These are phyloP conservation scores for Cutaneotrichosporon sp. DNA, from an alignment of 1,284 basidiomycete genomes.

Conservation along the genomic window DNA sequence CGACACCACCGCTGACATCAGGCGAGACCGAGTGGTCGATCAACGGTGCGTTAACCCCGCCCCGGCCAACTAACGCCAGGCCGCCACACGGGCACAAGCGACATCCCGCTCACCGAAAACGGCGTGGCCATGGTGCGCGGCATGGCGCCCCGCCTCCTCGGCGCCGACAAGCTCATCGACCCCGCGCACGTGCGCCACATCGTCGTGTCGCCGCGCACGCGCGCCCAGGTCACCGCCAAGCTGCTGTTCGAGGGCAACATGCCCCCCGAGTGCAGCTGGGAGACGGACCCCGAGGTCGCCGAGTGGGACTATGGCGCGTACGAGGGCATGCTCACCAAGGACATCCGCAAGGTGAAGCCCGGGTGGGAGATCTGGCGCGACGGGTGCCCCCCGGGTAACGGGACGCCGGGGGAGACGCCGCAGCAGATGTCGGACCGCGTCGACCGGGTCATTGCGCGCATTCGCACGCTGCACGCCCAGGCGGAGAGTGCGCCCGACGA, in stretches of 20 bases:
- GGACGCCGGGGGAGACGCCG: slow-evolving; percentile 71
- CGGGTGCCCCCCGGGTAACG: slow-evolving; percentile 57
- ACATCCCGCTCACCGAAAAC: slow-evolving; percentile 80
- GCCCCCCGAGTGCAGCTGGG: slow-evolving; percentile 36
- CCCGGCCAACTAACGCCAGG: too few species aligned
- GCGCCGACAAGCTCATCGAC: slow-evolving; percentile 72
- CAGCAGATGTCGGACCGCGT: slow-evolving; percentile 76
- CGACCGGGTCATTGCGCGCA: slow-evolving; percentile 71
- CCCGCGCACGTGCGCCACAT: slow-evolving; percentile 74
- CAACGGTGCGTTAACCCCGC: too few species aligned
- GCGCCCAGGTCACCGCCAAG: slow-evolving; percentile 82
- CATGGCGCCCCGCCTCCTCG: slow-evolving; percentile 69
- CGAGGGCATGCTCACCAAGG: slow-evolving; percentile 73
- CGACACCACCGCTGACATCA: slow-evolving; percentile 14
- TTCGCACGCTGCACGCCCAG: slow-evolving; percentile 71
- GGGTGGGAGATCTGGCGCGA: slow-evolving; percentile 80
- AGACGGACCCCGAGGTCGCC: slow-evolving; percentile 49
- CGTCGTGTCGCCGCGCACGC: slow-evolving; percentile 77
- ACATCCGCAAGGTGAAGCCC: slow-evolving; percentile 69
- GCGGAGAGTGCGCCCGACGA: slow-evolving; percentile 40
- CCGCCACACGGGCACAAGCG: slow-evolving; percentile 82
- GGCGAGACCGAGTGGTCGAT: too few species aligned
- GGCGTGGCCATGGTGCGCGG: slow-evolving; percentile 73
- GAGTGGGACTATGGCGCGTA: slow-evolving; percentile 92
- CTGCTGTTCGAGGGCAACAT: slow-evolving; percentile 56